Base-by-base conservation (phyloP, 306 rosid species). In the Quercus dentata region DNA sequence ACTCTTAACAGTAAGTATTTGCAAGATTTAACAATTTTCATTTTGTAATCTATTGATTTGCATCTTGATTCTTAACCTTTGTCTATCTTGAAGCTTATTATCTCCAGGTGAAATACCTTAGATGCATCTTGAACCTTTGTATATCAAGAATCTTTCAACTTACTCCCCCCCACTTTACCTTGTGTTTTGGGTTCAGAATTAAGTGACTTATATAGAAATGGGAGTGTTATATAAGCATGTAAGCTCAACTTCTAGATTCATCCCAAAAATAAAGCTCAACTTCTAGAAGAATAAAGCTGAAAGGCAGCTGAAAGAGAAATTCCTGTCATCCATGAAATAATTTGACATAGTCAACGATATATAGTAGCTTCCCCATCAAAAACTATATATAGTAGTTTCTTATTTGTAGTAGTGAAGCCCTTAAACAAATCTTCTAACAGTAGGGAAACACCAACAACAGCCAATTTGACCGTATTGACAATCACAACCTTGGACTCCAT, bases 1-100 rank as follows among this genome's bases (percentile, higher is more conserved):
- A 81, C 94, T 80, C 85, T 92, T 78, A 92, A 86, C 83, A 89
- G 99, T 94, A 90, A 92, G 99, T 89, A 63, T 80, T 62, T 46
- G 41, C 35, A 38, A 58, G 62, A 58, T 81, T 69, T 41, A 67
- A 38, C 23, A 33, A n/a, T 55, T 44, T 23, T n/a, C 61, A 18
- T 54, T 83, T 33, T 25, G 56, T 28, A 68, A 54, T 77, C 13
- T 58, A 35, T 35, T 33, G 19, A 19, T 33, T 46, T 69, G 35
- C 58, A 14, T 79, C 35, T 35, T 55, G 63, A 13, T 20, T 62
- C 62, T 28, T 52, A 54, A 71, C 55, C 9, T 65, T 5, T 12
- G 51, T 59, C 11, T 20, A 23, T 69, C 9, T 46, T 49, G 21
- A 69, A 49, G 76, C 56, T 72, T 14, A 46, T 38, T 79, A n/a